Conservation (phyloP, 257 asterid genomes). For the Catharanthus roseus region DNA sequence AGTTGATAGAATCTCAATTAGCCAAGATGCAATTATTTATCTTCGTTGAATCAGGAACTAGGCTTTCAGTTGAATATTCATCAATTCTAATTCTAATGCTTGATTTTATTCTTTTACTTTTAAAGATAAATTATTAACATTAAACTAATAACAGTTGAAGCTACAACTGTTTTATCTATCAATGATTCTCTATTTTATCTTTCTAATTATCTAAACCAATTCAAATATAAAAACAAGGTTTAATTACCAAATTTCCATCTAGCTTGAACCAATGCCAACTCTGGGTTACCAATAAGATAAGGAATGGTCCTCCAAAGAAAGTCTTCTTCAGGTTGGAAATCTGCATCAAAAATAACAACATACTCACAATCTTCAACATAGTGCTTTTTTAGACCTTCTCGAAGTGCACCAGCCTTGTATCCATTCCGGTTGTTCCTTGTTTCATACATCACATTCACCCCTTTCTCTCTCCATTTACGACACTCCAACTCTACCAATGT, state of each 20-base stretch:
- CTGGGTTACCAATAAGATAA: slow-evolving; percentile 67
- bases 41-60: background rate
- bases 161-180: background rate
- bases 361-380: slow-evolving; percentile 77
- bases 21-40: background rate
- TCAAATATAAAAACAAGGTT: slow-evolving; percentile 6
- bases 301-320: slow-evolving; percentile 86
- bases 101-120: background rate
- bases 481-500: slow-evolving; percentile 68
- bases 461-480: slow-evolving; percentile 54
- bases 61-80: background rate
- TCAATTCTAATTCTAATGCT: background rate
- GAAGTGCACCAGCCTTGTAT: slow-evolving; percentile 89
- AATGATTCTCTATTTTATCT: background rate
- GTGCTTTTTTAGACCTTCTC: slow-evolving; percentile 70
- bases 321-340: slow-evolving; percentile 87
- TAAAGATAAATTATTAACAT: background rate
- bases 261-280: slow-evolving; percentile 89
- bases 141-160: background rate
- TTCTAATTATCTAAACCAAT: background rate
- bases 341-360: slow-evolving; percentile 89
- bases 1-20: background rate
- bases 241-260: slow-evolving; percentile 88
- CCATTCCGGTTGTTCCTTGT: slow-evolving; percentile 91
- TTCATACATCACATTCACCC: slow-evolving; percentile 72